Conservation (phyloP, 345 rosid genomes). For the Linum lewisii region DNA sequence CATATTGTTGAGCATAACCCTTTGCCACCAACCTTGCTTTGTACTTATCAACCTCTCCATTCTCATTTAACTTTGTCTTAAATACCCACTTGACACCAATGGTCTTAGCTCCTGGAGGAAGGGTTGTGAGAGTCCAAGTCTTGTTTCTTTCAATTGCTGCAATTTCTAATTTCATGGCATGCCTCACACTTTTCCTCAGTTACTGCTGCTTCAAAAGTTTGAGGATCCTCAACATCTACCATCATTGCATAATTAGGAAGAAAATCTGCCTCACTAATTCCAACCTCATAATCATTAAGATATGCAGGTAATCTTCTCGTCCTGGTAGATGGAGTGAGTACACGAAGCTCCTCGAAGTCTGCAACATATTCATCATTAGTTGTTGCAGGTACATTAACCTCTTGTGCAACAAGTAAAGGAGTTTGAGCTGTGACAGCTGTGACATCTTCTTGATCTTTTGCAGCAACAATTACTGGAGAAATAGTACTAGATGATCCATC, state of each 20-base stretch:
- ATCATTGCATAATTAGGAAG: neutral
- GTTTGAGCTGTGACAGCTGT: too few species aligned
- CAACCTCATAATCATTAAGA: too few species aligned
- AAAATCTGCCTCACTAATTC: neutral
- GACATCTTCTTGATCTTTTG: too few species aligned
- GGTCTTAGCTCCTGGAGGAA: neutral
- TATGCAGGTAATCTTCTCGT: neutral
- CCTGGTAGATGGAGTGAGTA: neutral
- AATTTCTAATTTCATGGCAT: neutral
- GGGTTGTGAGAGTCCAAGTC: neutral
- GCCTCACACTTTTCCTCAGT: neutral
- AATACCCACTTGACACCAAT: conserved; percentile 1
- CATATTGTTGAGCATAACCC: too few species aligned
- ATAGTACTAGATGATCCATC: too few species aligned
- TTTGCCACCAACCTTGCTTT: too few species aligned
- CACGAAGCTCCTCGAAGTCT: neutral
- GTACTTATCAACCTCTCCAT: neutral
- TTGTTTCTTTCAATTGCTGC: neutral
- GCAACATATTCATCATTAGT: neutral
- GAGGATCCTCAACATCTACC: neutral
- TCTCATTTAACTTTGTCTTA: neutral
- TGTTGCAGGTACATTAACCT: neutral
- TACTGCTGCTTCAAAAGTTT: neutral
- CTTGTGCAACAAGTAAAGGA: too few species aligned
- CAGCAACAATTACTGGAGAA: too few species aligned